Conservation (phyloP, 768 basidiomycete genomes). For the Termitomyces sp. region DNA sequence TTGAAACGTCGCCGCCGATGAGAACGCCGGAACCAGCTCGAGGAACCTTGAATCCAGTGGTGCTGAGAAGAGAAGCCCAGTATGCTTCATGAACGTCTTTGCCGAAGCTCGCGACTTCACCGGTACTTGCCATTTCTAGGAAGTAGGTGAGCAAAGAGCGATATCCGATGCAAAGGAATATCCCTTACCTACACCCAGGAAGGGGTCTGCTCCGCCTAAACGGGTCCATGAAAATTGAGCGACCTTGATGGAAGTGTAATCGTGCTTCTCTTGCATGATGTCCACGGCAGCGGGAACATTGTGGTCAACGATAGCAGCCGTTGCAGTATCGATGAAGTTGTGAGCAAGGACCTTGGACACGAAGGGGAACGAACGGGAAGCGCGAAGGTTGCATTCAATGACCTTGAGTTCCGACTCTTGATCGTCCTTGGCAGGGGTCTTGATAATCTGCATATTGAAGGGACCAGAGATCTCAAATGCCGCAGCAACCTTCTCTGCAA, state of each 20-base stretch:
- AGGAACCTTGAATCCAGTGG: slow-evolving; percentile 94
- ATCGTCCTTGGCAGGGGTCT: slow-evolving; percentile 55
- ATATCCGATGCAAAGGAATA: background rate
- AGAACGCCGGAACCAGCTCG: slow-evolving; percentile 81
- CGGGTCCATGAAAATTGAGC: slow-evolving; percentile 99
- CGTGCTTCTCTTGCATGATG: slow-evolving; percentile 81
- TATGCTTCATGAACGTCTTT: slow-evolving; percentile 92
- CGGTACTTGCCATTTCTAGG: slow-evolving; percentile 95
- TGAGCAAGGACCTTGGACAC: slow-evolving; percentile 96
- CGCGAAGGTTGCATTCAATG: slow-evolving; percentile 97
- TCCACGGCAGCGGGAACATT: slow-evolving; percentile 90
- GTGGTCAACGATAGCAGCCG: slow-evolving; percentile 78
- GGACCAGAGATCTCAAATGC: slow-evolving; percentile 98
- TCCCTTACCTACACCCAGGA: slow-evolving; percentile 85
- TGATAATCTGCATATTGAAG: slow-evolving; percentile 99
- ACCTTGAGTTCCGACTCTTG: slow-evolving; percentile 80
- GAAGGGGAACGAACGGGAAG: slow-evolving; percentile 98
- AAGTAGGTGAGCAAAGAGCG: slow-evolving; percentile 1
- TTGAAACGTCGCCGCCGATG: slow-evolving; percentile 83
- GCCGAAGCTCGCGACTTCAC: slow-evolving; percentile 96
- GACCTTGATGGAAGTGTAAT: slow-evolving; percentile 95
- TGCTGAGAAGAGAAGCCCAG: slow-evolving; percentile 91
- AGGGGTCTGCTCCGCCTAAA: slow-evolving; percentile 92
- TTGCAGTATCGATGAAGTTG: slow-evolving; percentile 95
- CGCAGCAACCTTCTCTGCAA: slow-evolving; percentile 90